phyloP scores from a whole-genome alignment of 176 grass and related monocot genomes.

The Thinopyrum elongatum region DNA sequence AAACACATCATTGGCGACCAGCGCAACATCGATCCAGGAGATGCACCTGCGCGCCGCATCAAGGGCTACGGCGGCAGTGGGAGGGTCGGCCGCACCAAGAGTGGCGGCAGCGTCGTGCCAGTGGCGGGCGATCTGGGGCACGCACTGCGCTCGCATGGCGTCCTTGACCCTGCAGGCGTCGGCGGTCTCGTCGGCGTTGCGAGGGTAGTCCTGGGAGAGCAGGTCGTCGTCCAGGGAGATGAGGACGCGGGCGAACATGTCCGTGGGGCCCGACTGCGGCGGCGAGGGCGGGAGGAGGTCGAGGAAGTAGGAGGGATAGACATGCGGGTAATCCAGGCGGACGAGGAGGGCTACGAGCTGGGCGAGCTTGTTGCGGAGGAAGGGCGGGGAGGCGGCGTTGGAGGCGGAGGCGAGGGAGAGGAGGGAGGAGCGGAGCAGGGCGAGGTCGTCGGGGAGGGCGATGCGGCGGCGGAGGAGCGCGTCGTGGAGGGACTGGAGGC shows the following conservation, averaged over 20 bases:
- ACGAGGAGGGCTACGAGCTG: conserved; percentile 79
- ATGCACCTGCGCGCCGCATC: conserved; percentile 82
- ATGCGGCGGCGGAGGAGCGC: conserved; percentile 57
- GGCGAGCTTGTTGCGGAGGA: conserved; percentile 87
- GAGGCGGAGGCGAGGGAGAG: conserved; percentile 59
- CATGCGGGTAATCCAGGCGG: conserved; percentile 72
- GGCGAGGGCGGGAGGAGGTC: conserved; percentile 54
- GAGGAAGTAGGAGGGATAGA: conserved; percentile 65
- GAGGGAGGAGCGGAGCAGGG: conserved; percentile 69
- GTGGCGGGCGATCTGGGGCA: conserved; percentile 86
- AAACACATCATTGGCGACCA: conserved; percentile 83
- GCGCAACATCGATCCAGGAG: conserved; percentile 87
- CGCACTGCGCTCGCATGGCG: conserved; percentile 85
- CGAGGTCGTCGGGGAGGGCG: conserved; percentile 44
- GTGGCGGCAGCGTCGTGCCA: conserved; percentile 64
- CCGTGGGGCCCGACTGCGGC: conserved; percentile 44
- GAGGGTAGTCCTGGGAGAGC: conserved; percentile 87
- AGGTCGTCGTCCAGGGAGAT: conserved; percentile 78
- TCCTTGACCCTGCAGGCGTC: conserved; percentile 85
- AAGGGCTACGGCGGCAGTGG: conserved; percentile 49
- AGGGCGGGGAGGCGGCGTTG: conserved; percentile 55
- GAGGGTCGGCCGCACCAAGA: conserved; percentile 52
- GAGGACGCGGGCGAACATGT: conserved; percentile 94
- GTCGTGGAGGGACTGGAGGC: conserved; percentile 80
- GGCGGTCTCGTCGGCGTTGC: conserved; percentile 44